Evolutionary conservation across 1,284 basidiomycete genomes (phyloP).

Genomic region (Cutaneotrichosporon mucoides): DNA sequence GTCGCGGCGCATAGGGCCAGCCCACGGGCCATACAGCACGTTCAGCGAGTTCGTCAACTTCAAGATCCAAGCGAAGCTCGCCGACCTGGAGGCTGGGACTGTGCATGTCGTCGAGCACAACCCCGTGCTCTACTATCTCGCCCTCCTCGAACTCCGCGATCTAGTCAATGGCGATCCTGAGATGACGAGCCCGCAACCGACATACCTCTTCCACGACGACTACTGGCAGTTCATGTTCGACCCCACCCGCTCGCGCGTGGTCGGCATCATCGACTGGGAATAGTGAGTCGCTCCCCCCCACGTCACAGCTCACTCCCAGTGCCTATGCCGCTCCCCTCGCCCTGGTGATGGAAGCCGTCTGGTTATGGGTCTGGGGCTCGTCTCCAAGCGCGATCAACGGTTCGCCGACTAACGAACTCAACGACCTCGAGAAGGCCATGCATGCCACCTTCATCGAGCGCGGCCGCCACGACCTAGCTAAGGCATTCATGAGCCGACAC

Average conservation of each 20-base stretch:
- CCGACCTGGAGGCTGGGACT: not conserved
- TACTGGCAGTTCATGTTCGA: not conserved
- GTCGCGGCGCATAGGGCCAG: too few species aligned
- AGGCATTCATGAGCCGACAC: not conserved
- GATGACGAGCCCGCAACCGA: not conserved
- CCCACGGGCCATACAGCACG: not conserved
- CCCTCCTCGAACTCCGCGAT: not conserved
- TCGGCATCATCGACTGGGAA: not conserved
- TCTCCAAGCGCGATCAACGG: not conserved
- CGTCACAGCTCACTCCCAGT: not conserved
- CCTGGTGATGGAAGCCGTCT: not conserved
- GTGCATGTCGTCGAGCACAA: not conserved
- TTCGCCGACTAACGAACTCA: not conserved
- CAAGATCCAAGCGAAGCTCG: not conserved
- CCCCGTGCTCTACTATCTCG: not conserved
- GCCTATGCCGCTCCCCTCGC: not conserved
- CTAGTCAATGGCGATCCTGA: not conserved
- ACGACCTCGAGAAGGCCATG: not conserved
- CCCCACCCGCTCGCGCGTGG: not conserved
- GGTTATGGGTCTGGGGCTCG: not conserved
- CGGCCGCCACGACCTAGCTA: not conserved
- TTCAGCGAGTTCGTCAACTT: not conserved
- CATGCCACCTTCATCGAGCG: not conserved
- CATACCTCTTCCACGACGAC: not conserved
- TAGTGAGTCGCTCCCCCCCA: not conserved